A percentile compares a stretch with the other conserved stretches of the same genome.
Evolutionary conservation across 306 rosid genomes (phyloP).

Genomic region (Dryas drummondii): DNA sequence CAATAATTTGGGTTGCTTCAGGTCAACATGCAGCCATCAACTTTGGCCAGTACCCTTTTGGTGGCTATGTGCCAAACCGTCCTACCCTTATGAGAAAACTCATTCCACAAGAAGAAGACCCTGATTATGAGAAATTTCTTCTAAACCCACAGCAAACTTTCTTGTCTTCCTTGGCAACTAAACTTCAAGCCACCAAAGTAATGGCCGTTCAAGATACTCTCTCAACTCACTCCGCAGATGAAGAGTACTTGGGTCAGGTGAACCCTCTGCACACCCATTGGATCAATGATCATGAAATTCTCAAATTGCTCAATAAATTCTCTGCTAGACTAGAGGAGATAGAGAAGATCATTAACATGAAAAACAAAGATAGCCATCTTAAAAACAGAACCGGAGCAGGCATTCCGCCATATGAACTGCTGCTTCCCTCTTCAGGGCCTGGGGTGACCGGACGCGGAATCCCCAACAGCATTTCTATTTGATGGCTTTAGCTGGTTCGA

Average conservation of each 20-base stretch:
- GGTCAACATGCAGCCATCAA: slow-evolving; percentile 95
- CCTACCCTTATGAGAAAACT: slow-evolving; percentile 84
- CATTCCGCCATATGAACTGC: slow-evolving; percentile 79
- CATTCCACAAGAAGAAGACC: slow-evolving; percentile 67
- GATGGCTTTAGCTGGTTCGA: slow-evolving; percentile 16
- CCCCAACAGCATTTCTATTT: slow-evolving; percentile 87
- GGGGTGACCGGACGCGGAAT: slow-evolving; percentile 95
- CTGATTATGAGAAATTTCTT: slow-evolving; percentile 62
- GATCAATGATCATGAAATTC: slow-evolving; percentile 59
- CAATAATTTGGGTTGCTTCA: slow-evolving; percentile 87
- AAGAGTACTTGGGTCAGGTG: slow-evolving; percentile 90
- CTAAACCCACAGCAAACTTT: slow-evolving; percentile 65
- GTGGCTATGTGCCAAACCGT: slow-evolving; percentile 92
- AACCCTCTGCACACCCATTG: slow-evolving; percentile 58
- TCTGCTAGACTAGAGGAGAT: slow-evolving; percentile 66
- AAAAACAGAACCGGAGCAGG: slow-evolving; percentile 89
- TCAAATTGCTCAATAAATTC: slow-evolving; percentile 49
- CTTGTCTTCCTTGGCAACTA: slow-evolving; percentile 83
- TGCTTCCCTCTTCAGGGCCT: slow-evolving; percentile 78
- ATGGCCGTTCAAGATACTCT: slow-evolving; percentile 97
- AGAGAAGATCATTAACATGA: slow-evolving; percentile 66
- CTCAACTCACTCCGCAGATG: slow-evolving; percentile 89
- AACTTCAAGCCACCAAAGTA: slow-evolving; percentile 95
- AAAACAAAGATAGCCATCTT: slow-evolving; percentile 58
- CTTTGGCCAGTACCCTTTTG: slow-evolving; percentile 96